A percentile compares a stretch with the other conserved stretches of the same genome.
phyloP scores from a whole-genome alignment of 2,329 filamentous ascomycete genomes.

The Ophiocordyceps camponoti-floridani region DNA sequence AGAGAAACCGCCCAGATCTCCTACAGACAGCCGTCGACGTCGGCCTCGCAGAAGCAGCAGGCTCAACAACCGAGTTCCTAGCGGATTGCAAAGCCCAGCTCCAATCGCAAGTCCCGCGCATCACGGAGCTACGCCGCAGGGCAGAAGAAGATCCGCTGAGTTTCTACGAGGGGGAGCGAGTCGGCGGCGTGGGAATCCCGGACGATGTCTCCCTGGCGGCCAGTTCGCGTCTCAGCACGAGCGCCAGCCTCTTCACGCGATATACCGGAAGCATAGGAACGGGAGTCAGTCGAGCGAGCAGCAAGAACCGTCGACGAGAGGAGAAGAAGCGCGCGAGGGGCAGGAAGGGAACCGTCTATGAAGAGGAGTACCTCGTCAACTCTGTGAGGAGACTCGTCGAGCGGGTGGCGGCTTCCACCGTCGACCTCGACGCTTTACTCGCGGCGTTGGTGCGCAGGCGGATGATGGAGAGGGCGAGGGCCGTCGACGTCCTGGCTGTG shows the following conservation, averaged over 20 bases:
- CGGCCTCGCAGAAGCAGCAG: slow-evolving; percentile 64
- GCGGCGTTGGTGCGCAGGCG: slow-evolving; percentile 59
- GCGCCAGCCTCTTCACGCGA: slow-evolving; percentile 77
- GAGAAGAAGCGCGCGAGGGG: slow-evolving; percentile 89
- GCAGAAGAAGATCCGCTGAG: slow-evolving; percentile 72
- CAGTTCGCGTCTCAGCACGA: slow-evolving; percentile 60
- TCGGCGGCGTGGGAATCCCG: slow-evolving; percentile 51
- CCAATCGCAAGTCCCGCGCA: slow-evolving; percentile 66
- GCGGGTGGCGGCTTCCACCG: slow-evolving; percentile 52
- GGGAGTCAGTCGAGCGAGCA: slow-evolving; percentile 59
- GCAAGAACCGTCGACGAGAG: slow-evolving; percentile 74
- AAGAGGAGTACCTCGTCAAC: slow-evolving; percentile 91
- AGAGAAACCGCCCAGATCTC: slow-evolving; percentile 41
- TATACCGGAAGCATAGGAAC: slow-evolving; percentile 71
- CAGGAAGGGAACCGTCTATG: slow-evolving; percentile 93
- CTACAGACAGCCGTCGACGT: slow-evolving; percentile 54
- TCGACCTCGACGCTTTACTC: slow-evolving; percentile 58
- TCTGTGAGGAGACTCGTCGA: slow-evolving; percentile 71
- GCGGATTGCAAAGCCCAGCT: slow-evolving; percentile 85
- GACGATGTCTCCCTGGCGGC: slow-evolving; percentile 87
- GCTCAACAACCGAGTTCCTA: slow-evolving; percentile 72
- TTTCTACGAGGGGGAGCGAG: slow-evolving; percentile 68
- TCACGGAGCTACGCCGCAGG: slow-evolving; percentile 63
- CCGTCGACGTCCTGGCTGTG: slow-evolving; percentile 44
- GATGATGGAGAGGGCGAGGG: slow-evolving; percentile 76